Percentiles rank a stretch among this genome's conserved stretches.
phyloP scores from a whole-genome alignment of 208 protist species.

The Balamuthia mandrillaris region DNA sequence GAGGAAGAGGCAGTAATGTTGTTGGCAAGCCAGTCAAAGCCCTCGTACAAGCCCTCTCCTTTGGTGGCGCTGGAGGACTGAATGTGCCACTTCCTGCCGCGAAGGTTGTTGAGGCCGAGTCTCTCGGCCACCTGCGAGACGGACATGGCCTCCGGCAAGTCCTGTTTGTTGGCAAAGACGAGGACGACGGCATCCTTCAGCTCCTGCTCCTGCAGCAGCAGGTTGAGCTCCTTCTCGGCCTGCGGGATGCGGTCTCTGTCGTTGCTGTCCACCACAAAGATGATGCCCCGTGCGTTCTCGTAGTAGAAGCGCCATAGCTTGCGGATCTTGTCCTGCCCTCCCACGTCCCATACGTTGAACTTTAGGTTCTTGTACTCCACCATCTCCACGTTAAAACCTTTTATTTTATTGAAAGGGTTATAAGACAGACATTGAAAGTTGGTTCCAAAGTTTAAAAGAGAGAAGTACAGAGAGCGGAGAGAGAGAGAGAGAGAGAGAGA shows the following conservation, averaged over 20 bases:
- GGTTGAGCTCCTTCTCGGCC: slow-evolving; percentile 55
- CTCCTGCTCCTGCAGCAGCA: slow-evolving; percentile 76
- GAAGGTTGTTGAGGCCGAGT: slow-evolving; percentile 52
- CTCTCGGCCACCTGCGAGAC: not conserved
- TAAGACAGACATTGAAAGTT: not conserved
- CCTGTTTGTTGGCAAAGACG: slow-evolving; percentile 85
- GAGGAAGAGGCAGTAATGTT: not conserved
- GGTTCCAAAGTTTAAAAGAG: not conserved
- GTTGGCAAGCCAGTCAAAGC: slow-evolving; percentile 43
- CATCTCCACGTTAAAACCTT: slow-evolving; percentile 90
- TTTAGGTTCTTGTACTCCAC: slow-evolving; percentile 81
- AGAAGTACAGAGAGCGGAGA: not conserved
- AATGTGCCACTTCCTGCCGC: slow-evolving; percentile 46
- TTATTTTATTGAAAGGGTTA: not conserved
- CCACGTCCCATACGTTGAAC: slow-evolving; percentile 70
- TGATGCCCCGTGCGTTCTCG: slow-evolving; percentile 73
- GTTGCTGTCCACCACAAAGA: slow-evolving; percentile 79
- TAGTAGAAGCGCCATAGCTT: slow-evolving; percentile 80
- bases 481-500: not conserved
- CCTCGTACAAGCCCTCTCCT: slow-evolving; percentile 43
- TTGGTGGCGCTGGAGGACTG: not conserved
- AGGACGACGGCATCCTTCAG: slow-evolving; percentile 67
- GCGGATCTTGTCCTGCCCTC: slow-evolving; percentile 71
- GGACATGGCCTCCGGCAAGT: not conserved
- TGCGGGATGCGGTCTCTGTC: slow-evolving; percentile 72